phyloP scores from a whole-genome alignment of 139 green algal genomes.

The Chloropicon primus region DNA sequence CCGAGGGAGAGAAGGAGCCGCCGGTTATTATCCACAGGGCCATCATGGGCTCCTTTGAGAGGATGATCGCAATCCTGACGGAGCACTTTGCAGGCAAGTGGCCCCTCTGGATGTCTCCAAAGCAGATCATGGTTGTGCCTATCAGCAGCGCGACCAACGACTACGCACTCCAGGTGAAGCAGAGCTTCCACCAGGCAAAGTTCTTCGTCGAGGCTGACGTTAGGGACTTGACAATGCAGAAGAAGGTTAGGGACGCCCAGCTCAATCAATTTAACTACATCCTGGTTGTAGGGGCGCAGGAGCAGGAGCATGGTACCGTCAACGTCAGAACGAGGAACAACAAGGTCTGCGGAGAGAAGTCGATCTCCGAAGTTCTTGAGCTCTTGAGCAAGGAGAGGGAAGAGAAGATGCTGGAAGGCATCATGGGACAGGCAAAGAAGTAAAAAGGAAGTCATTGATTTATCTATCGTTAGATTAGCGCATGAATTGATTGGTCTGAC shows the following conservation, averaged over 20 bases:
- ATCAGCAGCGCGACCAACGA: slow-evolving; percentile 58
- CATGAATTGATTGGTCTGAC: too few relatives aligned
- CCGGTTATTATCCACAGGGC: slow-evolving; percentile 96
- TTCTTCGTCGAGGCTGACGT: slow-evolving; percentile 69
- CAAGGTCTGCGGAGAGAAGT: slow-evolving; percentile 35
- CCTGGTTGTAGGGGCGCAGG: slow-evolving; percentile 69
- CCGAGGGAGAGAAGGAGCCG: slow-evolving; percentile 33
- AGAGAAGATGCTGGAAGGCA: background rate
- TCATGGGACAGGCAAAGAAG: background rate
- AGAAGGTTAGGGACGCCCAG: slow-evolving; percentile 93
- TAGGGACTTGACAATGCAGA: slow-evolving; percentile 88
- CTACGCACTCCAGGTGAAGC: slow-evolving; percentile 58
- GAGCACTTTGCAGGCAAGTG: slow-evolving; percentile 97
- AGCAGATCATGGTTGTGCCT: slow-evolving; percentile 92
- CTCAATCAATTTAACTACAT: slow-evolving; percentile 97
- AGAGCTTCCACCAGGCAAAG: slow-evolving; percentile 22
- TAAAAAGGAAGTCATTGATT: too few relatives aligned
- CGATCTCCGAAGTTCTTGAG: background rate
- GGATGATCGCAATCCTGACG: slow-evolving; percentile 98
- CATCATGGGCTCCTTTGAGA: slow-evolving; percentile 88
- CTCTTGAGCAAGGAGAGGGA: background rate
- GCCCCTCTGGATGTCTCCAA: slow-evolving; percentile 89
- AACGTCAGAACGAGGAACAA: slow-evolving; percentile 94
- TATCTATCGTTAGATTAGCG: too few relatives aligned
- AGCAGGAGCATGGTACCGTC: slow-evolving; percentile 62